Evolutionary conservation across 2,329 filamentous ascomycete genomes (phyloP).

Genomic region (Orbilia brochopaga): DNA sequence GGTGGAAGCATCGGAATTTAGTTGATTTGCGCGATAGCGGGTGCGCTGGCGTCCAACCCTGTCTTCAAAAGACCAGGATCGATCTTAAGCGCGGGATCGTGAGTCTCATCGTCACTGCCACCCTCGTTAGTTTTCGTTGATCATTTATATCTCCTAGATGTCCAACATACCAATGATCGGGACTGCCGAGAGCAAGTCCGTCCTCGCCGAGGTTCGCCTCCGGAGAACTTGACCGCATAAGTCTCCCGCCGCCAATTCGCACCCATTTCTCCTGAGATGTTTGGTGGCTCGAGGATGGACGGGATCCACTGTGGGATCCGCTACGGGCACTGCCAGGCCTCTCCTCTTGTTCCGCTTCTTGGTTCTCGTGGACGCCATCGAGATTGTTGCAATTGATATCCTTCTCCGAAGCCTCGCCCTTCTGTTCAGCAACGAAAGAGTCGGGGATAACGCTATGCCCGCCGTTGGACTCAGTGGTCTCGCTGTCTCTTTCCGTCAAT

Average conservation of each 20-base stretch:
- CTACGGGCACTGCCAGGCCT: not conserved
- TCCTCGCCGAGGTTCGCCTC: conserved; percentile 10
- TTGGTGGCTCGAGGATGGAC: conserved; percentile 23
- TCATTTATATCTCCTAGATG: not conserved
- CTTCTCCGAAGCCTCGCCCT: not conserved
- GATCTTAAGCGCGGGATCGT: conserved; percentile 10
- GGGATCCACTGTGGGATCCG: conserved; percentile 2
- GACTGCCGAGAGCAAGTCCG: not conserved
- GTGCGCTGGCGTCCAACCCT: conserved; percentile 7
- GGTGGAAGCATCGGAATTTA: not conserved
- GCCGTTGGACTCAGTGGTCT: conserved; percentile 7
- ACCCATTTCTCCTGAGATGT: conserved; percentile 38
- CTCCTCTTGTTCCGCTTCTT: conserved; percentile 1
- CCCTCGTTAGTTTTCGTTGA: not conserved
- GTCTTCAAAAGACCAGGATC: conserved; percentile 31
- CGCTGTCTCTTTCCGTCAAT: conserved; percentile 1
- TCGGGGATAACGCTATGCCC: conserved; percentile 12
- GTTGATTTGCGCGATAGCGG: conserved; percentile 19
- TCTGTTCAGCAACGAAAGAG: conserved; percentile 7
- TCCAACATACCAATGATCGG: conserved; percentile 22
- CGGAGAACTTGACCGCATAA: conserved; percentile 41
- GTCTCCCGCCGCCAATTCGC: conserved; percentile 32
- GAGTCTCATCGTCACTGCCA: conserved; percentile 14
- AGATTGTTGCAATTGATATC: not conserved
- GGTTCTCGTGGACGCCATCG: not conserved